phyloP scores from a whole-genome alignment of 75 land plant genomes.

The Sequoiadendron giganteum region DNA sequence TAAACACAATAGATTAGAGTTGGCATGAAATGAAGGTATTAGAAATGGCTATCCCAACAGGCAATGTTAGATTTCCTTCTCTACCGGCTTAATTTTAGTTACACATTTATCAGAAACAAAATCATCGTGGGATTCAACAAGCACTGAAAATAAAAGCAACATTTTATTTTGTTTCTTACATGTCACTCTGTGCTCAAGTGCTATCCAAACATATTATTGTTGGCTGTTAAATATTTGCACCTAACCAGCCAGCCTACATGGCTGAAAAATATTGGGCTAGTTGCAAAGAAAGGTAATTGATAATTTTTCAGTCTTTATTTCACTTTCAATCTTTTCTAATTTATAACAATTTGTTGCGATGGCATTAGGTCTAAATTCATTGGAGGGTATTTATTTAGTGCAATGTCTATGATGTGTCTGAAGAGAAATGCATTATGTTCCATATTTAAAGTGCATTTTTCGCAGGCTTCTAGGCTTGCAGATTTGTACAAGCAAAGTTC shows the following conservation, averaged over 20 bases:
- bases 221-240: not conserved
- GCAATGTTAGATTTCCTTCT: not conserved
- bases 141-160: not conserved
- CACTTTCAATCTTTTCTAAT: no score
- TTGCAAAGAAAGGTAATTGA: no score
- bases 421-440: not conserved
- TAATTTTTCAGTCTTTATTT: no score
- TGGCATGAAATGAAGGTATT: not conserved
- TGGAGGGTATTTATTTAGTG: not conserved
- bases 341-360: no score
- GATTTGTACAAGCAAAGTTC: conserved; percentile 91
- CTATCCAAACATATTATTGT: not conserved
- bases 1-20: not conserved
- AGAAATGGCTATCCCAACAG: no score
- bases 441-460: not conserved
- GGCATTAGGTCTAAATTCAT: not conserved
- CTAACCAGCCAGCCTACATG: not conserved
- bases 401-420: not conserved
- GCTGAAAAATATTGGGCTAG: not conserved
- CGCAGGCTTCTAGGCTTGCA: conserved; percentile 77
- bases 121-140: not conserved
- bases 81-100: not conserved
- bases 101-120: not conserved
- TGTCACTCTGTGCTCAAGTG: not conserved
- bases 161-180: not conserved